These are phyloP conservation scores for Neurospora sp. DNA, from an alignment of 2,329 filamentous ascomycete genomes.

Conservation along the genomic window DNA sequence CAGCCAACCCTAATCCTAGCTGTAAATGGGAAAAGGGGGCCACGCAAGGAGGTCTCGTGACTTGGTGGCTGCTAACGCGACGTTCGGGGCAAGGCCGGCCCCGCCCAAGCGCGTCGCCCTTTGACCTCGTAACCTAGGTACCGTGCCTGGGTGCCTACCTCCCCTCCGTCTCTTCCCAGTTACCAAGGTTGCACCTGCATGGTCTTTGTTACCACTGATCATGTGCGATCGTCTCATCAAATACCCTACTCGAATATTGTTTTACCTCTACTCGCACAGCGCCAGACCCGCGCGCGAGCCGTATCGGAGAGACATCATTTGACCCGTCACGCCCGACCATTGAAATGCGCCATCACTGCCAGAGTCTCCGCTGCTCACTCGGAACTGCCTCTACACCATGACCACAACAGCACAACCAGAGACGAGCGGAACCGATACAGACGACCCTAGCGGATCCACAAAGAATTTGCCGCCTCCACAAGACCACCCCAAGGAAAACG, in stretches of 20 bases:
- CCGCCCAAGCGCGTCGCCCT: background rate
- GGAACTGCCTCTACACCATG: background rate
- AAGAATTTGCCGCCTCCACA: background rate
- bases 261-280: background rate
- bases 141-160: background rate
- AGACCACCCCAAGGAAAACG: background rate
- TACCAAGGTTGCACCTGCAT: background rate
- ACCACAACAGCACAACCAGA: background rate
- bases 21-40: background rate
- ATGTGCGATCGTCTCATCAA: background rate
- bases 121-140: background rate
- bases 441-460: background rate
- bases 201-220: background rate
- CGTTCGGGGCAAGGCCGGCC: background rate
- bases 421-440: background rate
- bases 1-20: background rate
- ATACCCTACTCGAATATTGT: background rate
- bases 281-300: background rate
- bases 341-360: background rate
- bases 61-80: background rate
- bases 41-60: background rate
- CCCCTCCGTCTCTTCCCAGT: background rate
- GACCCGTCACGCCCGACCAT: background rate
- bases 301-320: background rate
- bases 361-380: background rate